A percentile compares a stretch with the other conserved stretches of the same genome.
These are phyloP conservation scores for Coniochaeta sp. DNA, from an alignment of 2,329 filamentous ascomycete species.

Conservation along the genomic window DNA sequence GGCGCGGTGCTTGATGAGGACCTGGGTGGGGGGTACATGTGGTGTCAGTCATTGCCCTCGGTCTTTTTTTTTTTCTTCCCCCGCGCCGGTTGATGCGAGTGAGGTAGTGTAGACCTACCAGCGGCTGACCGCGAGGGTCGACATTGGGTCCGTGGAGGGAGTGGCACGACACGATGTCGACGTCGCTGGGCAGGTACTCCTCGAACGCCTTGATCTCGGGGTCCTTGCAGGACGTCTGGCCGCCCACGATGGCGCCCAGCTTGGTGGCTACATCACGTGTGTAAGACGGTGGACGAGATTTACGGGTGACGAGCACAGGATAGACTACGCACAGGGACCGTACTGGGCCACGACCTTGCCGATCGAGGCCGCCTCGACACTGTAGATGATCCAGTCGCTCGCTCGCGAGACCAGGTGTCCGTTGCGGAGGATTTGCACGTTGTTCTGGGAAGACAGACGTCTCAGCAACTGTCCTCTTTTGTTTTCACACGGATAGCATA, in stretches of 20 bases:
- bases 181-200: conserved; percentile 75
- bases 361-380: conserved; percentile 89
- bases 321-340: conserved; percentile 70
- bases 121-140: conserved; percentile 79
- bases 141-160: conserved; percentile 91
- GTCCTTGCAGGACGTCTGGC: conserved; percentile 96
- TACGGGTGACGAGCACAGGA: conserved; percentile 1
- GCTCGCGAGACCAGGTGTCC: conserved; percentile 91
- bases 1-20: conserved; percentile 86
- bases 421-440: conserved; percentile 84
- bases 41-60: no score
- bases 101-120: no score
- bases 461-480: conserved; percentile 35
- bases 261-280: conserved; percentile 65
- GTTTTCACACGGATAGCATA: conserved; percentile 12
- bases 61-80: no score
- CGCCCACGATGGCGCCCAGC: conserved; percentile 88
- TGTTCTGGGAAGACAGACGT: conserved; percentile 53
- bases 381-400: conserved; percentile 99
- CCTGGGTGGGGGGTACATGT: conserved; percentile 35
- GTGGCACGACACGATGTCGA: conserved; percentile 92
- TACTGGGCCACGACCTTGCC: conserved; percentile 80
- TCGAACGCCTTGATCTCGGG: conserved; percentile 95
- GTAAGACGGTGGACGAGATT: conserved; percentile 3
- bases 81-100: no score